These are phyloP conservation scores for Adiantum capillusveneris DNA, from an alignment of 75 land plant species.

Conservation along the genomic window DNA sequence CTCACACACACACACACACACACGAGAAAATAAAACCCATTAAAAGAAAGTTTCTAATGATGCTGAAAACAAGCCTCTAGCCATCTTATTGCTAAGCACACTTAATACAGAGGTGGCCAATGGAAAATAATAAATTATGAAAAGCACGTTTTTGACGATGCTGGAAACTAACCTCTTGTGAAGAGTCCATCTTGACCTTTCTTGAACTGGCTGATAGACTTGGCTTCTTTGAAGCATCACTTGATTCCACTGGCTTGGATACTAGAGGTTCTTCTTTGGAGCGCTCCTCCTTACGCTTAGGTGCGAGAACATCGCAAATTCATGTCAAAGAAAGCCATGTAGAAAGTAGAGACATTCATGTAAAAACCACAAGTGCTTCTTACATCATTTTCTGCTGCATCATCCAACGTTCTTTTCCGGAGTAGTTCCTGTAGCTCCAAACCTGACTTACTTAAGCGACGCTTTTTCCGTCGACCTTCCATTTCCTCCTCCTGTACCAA, in stretches of 20 bases:
- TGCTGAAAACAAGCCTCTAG: no score
- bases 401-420: constrained; percentile 59
- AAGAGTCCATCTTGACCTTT: constrained; percentile 55
- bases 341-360: background rate
- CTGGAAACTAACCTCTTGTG: background rate
- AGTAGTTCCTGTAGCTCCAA: constrained; percentile 92
- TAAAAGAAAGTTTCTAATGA: no score
- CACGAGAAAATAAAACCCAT: no score
- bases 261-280: constrained; percentile 77
- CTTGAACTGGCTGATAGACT: constrained; percentile 36
- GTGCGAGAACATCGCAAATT: constrained; percentile 72
- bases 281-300: constrained; percentile 62
- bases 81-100: no score
- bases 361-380: constrained; percentile 5
- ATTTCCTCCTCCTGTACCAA: constrained; percentile 58
- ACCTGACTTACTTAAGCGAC: constrained; percentile 86
- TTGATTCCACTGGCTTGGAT: constrained; percentile 52
- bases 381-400: constrained; percentile 84
- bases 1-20: no score
- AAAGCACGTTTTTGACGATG: no score
- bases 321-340: background rate
- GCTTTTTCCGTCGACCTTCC: constrained; percentile 57
- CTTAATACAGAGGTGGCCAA: no score
- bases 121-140: no score
- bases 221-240: constrained; percentile 61